Evolutionary conservation across 2,329 filamentous ascomycete genomes (phyloP).

Genomic region (Alternaria gaisen): DNA sequence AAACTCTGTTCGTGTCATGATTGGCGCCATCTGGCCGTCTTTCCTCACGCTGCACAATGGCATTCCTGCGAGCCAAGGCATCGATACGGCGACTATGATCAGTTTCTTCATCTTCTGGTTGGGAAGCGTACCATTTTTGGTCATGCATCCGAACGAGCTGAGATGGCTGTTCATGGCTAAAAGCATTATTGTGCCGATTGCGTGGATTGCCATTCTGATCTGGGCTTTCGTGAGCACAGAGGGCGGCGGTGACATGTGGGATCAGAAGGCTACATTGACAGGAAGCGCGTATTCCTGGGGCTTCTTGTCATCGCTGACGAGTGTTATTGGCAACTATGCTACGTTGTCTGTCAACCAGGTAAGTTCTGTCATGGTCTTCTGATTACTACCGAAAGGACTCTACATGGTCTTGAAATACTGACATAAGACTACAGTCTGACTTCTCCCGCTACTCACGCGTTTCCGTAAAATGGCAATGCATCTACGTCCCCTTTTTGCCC

Average conservation of each 20-base stretch:
- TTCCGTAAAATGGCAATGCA: slow-evolving; percentile 58
- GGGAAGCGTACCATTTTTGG: slow-evolving; percentile 62
- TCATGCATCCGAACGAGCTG: slow-evolving; percentile 65
- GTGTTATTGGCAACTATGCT: slow-evolving; percentile 61
- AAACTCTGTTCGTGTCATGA: slow-evolving; percentile 60
- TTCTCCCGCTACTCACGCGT: slow-evolving; percentile 64
- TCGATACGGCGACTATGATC: slow-evolving; percentile 65
- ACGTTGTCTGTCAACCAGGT: slow-evolving; percentile 62
- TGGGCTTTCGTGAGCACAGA: slow-evolving; percentile 68
- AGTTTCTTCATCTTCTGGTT: slow-evolving; percentile 68
- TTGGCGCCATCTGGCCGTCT: slow-evolving; percentile 67
- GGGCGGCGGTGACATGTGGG: slow-evolving; percentile 60
- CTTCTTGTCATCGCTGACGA: slow-evolving; percentile 60
- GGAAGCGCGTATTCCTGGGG: slow-evolving; percentile 64
- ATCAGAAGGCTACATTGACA: slow-evolving; percentile 56
- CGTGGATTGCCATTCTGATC: slow-evolving; percentile 69
- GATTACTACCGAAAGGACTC: not conserved
- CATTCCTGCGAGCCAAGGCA: slow-evolving; percentile 61
- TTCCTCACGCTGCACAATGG: slow-evolving; percentile 63
- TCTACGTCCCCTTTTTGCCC: slow-evolving; percentile 62
- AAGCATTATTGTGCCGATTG: slow-evolving; percentile 61
- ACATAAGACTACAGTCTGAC: slow-evolving; percentile 57
- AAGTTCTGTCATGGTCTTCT: slow-evolving; percentile 10
- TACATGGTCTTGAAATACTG: slow-evolving; percentile 23
- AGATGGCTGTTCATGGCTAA: slow-evolving; percentile 63